These are phyloP conservation scores for Metschnikowia noctiluminum DNA, from an alignment of 805 yeast species.

Conservation along the genomic window DNA sequence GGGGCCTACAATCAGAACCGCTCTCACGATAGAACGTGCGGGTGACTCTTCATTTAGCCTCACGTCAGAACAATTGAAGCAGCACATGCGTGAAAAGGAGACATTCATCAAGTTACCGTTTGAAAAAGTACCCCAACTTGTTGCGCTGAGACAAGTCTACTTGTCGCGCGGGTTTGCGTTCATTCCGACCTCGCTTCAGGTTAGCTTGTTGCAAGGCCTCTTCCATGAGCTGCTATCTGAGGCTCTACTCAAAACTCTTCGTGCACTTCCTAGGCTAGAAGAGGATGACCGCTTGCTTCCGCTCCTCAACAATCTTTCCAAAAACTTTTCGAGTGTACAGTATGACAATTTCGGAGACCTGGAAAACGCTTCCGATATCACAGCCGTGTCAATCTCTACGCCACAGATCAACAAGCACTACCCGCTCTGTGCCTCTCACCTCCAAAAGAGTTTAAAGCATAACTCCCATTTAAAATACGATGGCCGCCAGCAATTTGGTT, in stretches of 20 bases:
- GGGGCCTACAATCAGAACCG: constrained; percentile 38
- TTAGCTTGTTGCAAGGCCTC: constrained; percentile 65
- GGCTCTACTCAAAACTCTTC: constrained; percentile 65
- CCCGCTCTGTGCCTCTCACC: constrained; percentile 76
- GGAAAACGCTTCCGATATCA: constrained; percentile 44
- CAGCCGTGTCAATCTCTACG: constrained; percentile 56
- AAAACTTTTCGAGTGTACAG: constrained; percentile 41
- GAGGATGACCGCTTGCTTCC: constrained; percentile 91
- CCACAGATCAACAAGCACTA: constrained; percentile 56
- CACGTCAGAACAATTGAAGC: constrained; percentile 49
- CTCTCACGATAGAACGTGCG: constrained; percentile 30
- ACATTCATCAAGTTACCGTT: constrained; percentile 82
- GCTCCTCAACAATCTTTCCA: constrained; percentile 71
- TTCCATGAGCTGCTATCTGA: constrained; percentile 51
- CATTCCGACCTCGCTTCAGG: constrained; percentile 78
- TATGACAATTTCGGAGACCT: constrained; percentile 52
- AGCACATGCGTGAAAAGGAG: constrained; percentile 51
- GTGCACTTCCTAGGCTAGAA: constrained; percentile 76
- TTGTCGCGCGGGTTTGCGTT: constrained; percentile 72
- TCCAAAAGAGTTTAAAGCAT: constrained; percentile 57
- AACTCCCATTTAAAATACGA: constrained; percentile 74
- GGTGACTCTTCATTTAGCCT: constrained; percentile 27
- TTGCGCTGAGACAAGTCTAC: constrained; percentile 68
- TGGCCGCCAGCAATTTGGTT: constrained; percentile 82
- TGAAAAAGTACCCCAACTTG: constrained; percentile 75